phyloP scores from a whole-genome alignment of 2,329 filamentous ascomycete species.

The Leptosphaerulina australis region DNA sequence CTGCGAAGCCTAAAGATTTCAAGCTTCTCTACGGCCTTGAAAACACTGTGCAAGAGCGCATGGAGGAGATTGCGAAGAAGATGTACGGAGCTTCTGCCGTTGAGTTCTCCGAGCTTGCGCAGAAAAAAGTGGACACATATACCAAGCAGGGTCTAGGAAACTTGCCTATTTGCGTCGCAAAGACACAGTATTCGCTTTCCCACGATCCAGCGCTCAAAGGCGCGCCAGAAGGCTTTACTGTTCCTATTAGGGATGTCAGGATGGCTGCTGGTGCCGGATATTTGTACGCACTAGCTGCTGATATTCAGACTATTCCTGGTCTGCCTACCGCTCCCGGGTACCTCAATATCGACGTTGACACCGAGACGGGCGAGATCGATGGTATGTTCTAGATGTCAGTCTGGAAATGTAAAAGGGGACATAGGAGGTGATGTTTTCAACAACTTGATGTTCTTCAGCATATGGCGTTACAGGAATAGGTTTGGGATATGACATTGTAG shows the following conservation, averaged over 20 bases:
- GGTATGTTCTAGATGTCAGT: conserved; percentile 74
- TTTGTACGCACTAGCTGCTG: conserved; percentile 87
- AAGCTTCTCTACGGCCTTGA: conserved; percentile 84
- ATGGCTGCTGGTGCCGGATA: conserved; percentile 88
- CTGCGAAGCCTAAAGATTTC: conserved; percentile 81
- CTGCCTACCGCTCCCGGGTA: conserved; percentile 94
- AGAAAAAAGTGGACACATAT: conserved; percentile 96
- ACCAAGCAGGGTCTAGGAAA: conserved; percentile 90
- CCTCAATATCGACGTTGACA: conserved; percentile 80
- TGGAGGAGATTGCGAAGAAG: conserved; percentile 84
- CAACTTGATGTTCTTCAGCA: conserved; percentile 19
- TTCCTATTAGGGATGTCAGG: conserved; percentile 91
- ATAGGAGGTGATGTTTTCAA: conserved; percentile 11
- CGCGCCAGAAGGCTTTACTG: conserved; percentile 89
- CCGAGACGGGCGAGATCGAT: conserved; percentile 60
- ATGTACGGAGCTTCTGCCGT: conserved; percentile 94
- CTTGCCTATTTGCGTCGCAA: conserved; percentile 93
- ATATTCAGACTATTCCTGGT: conserved; percentile 98
- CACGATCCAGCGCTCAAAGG: conserved; percentile 95
- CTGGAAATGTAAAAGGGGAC: not conserved
- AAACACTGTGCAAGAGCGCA: conserved; percentile 77
- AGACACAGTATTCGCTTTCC: conserved; percentile 96
- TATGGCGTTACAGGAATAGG: conserved; percentile 8
- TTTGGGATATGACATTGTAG: conserved; percentile 9
- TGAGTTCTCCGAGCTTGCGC: conserved; percentile 90